These are phyloP conservation scores for Uncinocarpus reesii DNA, from an alignment of 2,329 filamentous ascomycete species.

Conservation along the genomic window DNA sequence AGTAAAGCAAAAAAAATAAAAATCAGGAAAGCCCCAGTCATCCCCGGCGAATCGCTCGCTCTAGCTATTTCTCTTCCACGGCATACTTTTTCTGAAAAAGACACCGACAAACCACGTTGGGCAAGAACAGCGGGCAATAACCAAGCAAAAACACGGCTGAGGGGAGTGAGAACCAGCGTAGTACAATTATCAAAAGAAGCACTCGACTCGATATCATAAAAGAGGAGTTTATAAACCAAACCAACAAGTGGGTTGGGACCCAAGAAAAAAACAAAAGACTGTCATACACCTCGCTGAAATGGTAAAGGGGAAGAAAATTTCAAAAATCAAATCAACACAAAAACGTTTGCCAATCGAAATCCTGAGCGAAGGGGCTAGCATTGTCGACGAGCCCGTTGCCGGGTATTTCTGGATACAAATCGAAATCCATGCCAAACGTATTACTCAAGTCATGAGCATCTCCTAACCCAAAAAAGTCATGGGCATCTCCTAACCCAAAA, in stretches of 20 bases:
- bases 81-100: not conserved
- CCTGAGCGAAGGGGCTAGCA: slow-evolving; percentile 1
- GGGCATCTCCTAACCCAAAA: too few species aligned
- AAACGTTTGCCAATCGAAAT: slow-evolving; percentile 23
- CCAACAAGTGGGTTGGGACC: too few species aligned
- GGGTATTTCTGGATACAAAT: slow-evolving; percentile 20
- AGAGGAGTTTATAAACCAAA: too few species aligned
- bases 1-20: not conserved
- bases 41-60: not conserved
- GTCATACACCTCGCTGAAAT: too few species aligned
- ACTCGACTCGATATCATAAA: too few species aligned
- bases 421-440: slow-evolving; percentile 20
- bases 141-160: not conserved
- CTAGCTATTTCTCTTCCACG: not conserved
- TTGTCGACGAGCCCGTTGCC: slow-evolving; percentile 20
- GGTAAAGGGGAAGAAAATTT: too few species aligned
- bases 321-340: too few species aligned
- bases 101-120: not conserved
- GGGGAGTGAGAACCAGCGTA: too few species aligned
- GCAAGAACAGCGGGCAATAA: not conserved
- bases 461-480: too few species aligned
- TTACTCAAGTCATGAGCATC: slow-evolving; percentile 4
- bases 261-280: too few species aligned
- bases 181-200: too few species aligned
- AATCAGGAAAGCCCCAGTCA: not conserved